phyloP scores from a whole-genome alignment of 2,329 filamentous ascomycete species.

The Fusarium napiforme region DNA sequence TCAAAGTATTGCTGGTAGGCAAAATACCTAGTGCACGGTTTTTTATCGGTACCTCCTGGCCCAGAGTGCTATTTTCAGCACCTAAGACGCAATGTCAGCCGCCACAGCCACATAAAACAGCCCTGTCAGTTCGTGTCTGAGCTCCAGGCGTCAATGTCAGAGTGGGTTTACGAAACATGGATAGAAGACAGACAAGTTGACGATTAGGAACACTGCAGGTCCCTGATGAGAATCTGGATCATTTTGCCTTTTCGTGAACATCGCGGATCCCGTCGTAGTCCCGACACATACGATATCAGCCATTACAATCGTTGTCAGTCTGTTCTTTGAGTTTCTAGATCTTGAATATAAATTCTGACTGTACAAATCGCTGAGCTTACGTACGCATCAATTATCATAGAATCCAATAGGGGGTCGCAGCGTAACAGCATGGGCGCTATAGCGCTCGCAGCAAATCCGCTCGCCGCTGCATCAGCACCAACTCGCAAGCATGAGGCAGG shows the following conservation, averaged over 20 bases:
- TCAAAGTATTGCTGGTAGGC: not conserved
- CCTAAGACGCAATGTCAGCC: constrained; percentile 28
- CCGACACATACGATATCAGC: not conserved
- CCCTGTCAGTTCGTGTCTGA: not conserved
- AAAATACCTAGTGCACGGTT: not conserved
- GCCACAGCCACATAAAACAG: constrained; percentile 40
- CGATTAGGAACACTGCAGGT: constrained; percentile 16
- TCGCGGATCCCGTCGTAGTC: not conserved
- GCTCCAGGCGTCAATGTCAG: not conserved
- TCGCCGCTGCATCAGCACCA: constrained; percentile 33
- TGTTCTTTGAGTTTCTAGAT: not conserved
- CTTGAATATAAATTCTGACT: not conserved
- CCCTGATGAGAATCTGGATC: constrained; percentile 10
- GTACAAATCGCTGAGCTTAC: constrained; percentile 18
- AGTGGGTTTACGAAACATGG: constrained; percentile 18
- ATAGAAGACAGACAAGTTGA: constrained; percentile 6
- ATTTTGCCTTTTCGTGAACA: not conserved
- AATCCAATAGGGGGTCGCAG: constrained; percentile 41
- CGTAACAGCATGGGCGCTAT: constrained; percentile 36
- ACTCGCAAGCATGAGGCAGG: constrained; percentile 21
- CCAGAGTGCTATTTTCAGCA: constrained; percentile 39
- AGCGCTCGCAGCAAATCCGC: constrained; percentile 18
- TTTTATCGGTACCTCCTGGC: not conserved
- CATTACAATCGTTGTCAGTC: not conserved
- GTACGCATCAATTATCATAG: constrained; percentile 9